These are phyloP conservation scores for Forsythia viridissima DNA, from an alignment of 257 asterid genomes.

Conservation along the genomic window DNA sequence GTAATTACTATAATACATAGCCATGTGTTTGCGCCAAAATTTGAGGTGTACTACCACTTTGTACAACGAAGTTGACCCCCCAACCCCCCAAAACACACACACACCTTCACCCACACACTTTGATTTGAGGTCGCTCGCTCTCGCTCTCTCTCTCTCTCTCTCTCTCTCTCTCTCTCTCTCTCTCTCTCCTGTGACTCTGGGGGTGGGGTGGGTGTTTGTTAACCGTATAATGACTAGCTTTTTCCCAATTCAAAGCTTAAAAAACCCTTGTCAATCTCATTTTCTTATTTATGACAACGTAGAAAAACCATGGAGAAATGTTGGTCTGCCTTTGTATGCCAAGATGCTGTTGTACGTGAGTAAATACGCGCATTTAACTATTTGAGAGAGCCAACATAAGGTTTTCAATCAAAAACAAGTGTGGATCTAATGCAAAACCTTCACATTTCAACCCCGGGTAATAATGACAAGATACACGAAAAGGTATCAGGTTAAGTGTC, in stretches of 20 bases:
- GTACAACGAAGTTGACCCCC: neutral
- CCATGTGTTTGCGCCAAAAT: neutral
- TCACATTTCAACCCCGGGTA: neutral
- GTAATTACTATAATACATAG: neutral
- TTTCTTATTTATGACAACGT: neutral
- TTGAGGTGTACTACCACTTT: neutral
- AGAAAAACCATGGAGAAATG: neutral
- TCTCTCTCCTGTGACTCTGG: neutral
- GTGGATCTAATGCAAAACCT: neutral
- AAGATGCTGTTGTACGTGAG: neutral
- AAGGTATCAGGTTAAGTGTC: conserved; percentile 18
- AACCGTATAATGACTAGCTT: neutral
- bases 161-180: too few species aligned
- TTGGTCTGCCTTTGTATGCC: neutral
- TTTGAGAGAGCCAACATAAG: neutral
- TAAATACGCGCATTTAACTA: neutral
- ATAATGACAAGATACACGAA: conserved; percentile 4
- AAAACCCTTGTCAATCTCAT: neutral
- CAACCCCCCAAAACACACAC: neutral
- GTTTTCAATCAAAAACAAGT: neutral
- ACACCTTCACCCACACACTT: too few species aligned
- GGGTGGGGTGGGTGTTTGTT: neutral
- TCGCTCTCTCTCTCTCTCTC: too few species aligned
- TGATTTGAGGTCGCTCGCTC: too few species aligned
- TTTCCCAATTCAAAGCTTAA: neutral